These are phyloP conservation scores for Patellaria atrata DNA, from an alignment of 495 filamentous ascomycete species.

Conservation along the genomic window DNA sequence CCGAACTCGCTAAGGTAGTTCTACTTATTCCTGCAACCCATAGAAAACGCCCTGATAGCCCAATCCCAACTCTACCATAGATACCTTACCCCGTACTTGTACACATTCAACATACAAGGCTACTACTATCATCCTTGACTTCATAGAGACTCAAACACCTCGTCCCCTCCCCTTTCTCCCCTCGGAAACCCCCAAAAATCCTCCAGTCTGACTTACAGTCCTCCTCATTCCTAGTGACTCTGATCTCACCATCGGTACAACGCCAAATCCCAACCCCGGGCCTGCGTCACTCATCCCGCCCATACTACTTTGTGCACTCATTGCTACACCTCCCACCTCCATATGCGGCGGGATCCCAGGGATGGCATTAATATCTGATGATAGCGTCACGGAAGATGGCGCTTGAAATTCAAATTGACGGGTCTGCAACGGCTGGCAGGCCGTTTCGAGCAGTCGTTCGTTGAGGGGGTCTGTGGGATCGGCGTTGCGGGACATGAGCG, in stretches of 20 bases:
- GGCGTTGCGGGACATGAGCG: constrained; percentile 22
- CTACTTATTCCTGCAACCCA: too few relatives aligned
- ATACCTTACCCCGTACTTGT: too few relatives aligned
- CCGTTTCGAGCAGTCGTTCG: constrained; percentile 15
- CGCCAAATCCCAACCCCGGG: constrained; percentile 11
- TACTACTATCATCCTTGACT: too few relatives aligned
- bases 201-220: constrained; percentile 15
- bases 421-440: constrained; percentile 5
- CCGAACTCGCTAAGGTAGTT: too few relatives aligned
- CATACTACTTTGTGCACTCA: constrained; percentile 21
- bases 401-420: constrained; percentile 13
- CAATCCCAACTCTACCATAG: too few relatives aligned
- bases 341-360: constrained; percentile 18
- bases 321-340: constrained; percentile 18
- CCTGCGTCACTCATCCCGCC: constrained; percentile 17
- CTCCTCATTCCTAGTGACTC: constrained; percentile 12
- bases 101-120: too few relatives aligned
- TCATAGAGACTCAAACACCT: too few relatives aligned
- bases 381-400: too few relatives aligned
- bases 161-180: not conserved
- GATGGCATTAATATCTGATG: too few relatives aligned
- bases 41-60: too few relatives aligned
- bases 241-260: constrained; percentile 1
- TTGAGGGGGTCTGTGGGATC: constrained; percentile 15
- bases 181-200: too few relatives aligned